Evolutionary conservation across 2,329 filamentous ascomycete genomes (phyloP), one percentile per base, ranked within the genome.

Genomic region (Cryphonectria radicalis): DNA sequence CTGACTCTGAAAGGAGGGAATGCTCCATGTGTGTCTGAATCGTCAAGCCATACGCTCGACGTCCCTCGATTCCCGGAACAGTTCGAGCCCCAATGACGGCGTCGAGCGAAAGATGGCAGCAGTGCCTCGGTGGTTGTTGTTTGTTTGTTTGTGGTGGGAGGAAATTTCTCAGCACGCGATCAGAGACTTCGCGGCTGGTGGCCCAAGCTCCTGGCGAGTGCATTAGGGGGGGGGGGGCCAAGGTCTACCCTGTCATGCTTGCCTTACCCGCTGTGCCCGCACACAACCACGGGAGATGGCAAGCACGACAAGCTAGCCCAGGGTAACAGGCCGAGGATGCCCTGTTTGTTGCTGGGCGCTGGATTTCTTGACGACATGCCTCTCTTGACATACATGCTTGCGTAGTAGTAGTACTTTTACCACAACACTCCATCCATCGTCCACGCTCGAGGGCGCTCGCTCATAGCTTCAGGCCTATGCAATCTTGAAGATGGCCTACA

Each of bases 131-230:
- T 50, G 1, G 43, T 50, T 22, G 43, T 22, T 46, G 17, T 46
- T 46, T 43, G 42, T 8, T 50, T 50, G 5, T 57, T 28, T 35
- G 28, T 59, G 22, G 46, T 53, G 55, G 28, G 17, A 32, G 55
- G 55, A 59, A 32, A 59, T 59, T 59, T 59, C 55, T 32, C 55
- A 40, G 37, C 37, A 57, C 55, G 55, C 32, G 55, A 32, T 57
- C 55, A 57, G 25, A 57, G 25, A 32, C 55, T 57, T 28, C 25
- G 13, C 55, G 1, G 6, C 32, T 28, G 50, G 25, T 57, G 55
- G 55, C 28, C 55, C 55, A 59, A 59, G 55, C 55, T 59, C 28
- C 25, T 8, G 55, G 28, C 1, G 55, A n/a, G 13, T 13, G 25
- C 55, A n/a, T 50, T 50, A 50, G 22, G 46, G 55, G 53, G 11